Conservation (phyloP, 257 asterid genomes). For the Solanum peruvianum region DNA sequence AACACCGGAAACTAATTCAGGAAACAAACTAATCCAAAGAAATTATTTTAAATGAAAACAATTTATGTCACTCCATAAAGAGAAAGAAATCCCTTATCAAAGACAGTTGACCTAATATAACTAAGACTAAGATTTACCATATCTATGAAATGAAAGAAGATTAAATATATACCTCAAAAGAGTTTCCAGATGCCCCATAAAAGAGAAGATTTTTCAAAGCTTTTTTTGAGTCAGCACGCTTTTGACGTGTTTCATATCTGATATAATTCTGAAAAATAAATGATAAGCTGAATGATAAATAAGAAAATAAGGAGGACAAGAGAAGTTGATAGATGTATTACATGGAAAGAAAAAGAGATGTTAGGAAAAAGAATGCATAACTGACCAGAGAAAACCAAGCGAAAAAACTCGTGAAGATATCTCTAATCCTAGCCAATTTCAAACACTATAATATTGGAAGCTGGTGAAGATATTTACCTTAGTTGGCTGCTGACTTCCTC, state of each 20-base stretch:
- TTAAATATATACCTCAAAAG: slow-evolving; percentile 38
- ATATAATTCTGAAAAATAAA: slow-evolving; percentile 28
- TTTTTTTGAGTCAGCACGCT: slow-evolving; percentile 58
- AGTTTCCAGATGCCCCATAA: slow-evolving; percentile 28
- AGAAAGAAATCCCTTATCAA: not conserved
- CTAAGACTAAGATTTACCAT: not conserved
- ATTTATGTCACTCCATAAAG: not conserved
- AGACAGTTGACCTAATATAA: not conserved
- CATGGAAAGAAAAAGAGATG: not conserved
- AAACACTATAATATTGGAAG: not conserved
- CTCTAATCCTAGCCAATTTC: not conserved
- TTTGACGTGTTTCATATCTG: slow-evolving; percentile 45
- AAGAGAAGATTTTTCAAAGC: slow-evolving; percentile 49
- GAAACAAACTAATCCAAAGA: not conserved
- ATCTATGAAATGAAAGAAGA: not conserved
- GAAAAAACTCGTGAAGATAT: not conserved
- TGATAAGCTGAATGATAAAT: not conserved
- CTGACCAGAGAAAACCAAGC: not conserved
- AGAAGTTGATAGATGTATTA: not conserved
- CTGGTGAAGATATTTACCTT: slow-evolving; percentile 28
- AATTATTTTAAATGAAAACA: not conserved
- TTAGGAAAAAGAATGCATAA: not conserved
- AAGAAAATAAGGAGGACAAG: not conserved
- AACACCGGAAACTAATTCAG: not conserved
- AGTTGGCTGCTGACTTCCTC: slow-evolving; percentile 25